Base-by-base conservation (phyloP, 176 grass and related monocot species). In the Lolium rigidum region DNA sequence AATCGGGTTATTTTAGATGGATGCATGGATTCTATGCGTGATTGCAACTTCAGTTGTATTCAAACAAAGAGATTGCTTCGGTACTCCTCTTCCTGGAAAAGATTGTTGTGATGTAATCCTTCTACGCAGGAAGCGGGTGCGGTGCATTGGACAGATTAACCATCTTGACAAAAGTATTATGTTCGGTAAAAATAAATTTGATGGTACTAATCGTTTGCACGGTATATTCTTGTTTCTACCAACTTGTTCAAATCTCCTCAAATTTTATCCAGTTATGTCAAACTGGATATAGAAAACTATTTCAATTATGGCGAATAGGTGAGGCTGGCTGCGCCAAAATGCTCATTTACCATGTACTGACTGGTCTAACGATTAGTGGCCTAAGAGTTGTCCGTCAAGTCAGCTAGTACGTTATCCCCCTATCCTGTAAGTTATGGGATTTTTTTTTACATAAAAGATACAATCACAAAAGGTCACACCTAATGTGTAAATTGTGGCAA, bases 21-120 rank as follows among this genome's bases (percentile, higher is more conserved):
- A 82, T 54, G 14, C 1, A 76, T 54, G 9, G 13, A 66, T 79
- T 43, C 56, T 58, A 39, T 13, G 74, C 47, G 10, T 83, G 74
- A 83, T 83, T 90, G 74, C 14, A 38, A 48, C 68, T 47, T 24
- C 39, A 31, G 21, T 14, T 4, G 1, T 38, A 51, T 64, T 76
- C 57, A 76, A 76, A 68, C 49, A 31, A 76, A 20, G 49, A 6
- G 48, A 18, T 76, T 52, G 49, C 73, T 76, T 76, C 15, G 4
- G 49, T 18, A 17, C 22, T 75, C 47, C 2, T 28, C 72, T 26
- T 74, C n/a, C 0, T 20, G 0, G 70, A 26, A 74, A 24, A 16
- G 12, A 24, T 22, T 46, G 5, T 16, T 25, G 12, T 25, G 70
- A 46, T 16, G 22, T 74, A 22, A 69, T 46, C 2, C 26, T 16